Percentiles rank a stretch among this genome's conserved stretches.
phyloP scores from a whole-genome alignment of 2,329 filamentous ascomycete genomes.

The Arthroderma uncinatum region DNA sequence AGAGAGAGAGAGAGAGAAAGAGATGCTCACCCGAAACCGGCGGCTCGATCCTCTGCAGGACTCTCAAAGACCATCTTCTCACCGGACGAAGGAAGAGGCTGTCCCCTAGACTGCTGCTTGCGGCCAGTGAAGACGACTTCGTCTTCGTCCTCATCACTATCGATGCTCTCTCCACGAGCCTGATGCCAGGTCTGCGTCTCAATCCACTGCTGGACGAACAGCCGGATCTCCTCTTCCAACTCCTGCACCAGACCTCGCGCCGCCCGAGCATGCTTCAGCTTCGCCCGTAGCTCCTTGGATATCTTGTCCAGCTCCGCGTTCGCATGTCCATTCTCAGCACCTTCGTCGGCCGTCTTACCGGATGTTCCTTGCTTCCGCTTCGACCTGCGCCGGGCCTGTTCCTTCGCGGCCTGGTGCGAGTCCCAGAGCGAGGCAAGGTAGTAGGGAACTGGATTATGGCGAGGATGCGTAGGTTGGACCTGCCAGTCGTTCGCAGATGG shows the following conservation, averaged over 20 bases:
- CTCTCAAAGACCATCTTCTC: constrained; percentile 73
- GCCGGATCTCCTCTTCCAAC: constrained; percentile 72
- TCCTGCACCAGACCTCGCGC: constrained; percentile 71
- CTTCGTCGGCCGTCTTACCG: constrained; percentile 19
- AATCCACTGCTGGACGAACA: constrained; percentile 57
- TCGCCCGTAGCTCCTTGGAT: constrained; percentile 67
- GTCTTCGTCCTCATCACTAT: constrained; percentile 50
- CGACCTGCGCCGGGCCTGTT: constrained; percentile 25
- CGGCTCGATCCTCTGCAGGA: constrained; percentile 60
- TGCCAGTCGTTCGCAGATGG: constrained; percentile 75
- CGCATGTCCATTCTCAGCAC: constrained; percentile 28
- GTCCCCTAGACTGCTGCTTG: constrained; percentile 42
- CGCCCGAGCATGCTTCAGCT: constrained; percentile 66
- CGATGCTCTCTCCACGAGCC: constrained; percentile 17
- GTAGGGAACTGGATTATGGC: constrained; percentile 66
- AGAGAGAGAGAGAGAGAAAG: too few species aligned
- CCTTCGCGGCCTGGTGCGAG: constrained; percentile 38
- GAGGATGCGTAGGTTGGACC: constrained; percentile 66
- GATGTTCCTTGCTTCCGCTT: constrained; percentile 20
- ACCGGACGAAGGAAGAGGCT: constrained; percentile 22
- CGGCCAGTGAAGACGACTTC: constrained; percentile 84
- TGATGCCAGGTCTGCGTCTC: constrained; percentile 39
- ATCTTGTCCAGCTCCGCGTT: constrained; percentile 40
- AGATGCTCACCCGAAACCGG: constrained; percentile 66
- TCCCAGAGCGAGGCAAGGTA: constrained; percentile 84